Evolutionary conservation across 768 basidiomycete genomes (phyloP), one percentile per base, ranked within the genome.

Genomic region (Punctularia strigosozonata): DNA sequence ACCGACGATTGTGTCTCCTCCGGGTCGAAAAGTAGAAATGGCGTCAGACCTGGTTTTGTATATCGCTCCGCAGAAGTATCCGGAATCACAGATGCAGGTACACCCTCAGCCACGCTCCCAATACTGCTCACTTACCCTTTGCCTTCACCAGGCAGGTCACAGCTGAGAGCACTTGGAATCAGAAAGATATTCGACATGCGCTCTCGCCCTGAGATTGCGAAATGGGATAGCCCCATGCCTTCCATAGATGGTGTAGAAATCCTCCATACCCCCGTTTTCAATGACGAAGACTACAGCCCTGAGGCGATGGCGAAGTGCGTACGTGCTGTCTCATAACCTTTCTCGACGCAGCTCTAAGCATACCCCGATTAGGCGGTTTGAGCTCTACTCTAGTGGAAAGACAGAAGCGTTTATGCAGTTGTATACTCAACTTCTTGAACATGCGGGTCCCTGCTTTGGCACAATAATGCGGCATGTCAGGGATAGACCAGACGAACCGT

Each of bases 291-390:
- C 52, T 87, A 87, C 55, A 85, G 82, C 53, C 84, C 84, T 17
- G 80, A 86, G 57, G 74, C 68, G 60, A 80, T 88, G 74, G 80
- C 85, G 49, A 80, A 73, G 84, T 86, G 61, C 61, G 82, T 77
- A 60, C 64, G 64, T 67, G 61, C 50, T 46, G 35, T 41, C 20
- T 26, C 18, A 5, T n/a, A 15, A 6, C 24, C 4, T 39, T 36
- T 40, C 5, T 3, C 4, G 14, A 14, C 24, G 6, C 14, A 40
- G n/a, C 20, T 18, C 18, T 4, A 42, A 21, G 10, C 10, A 30
- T 30, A 8, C 33, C 19, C 12, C 28, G 19, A 26, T 39, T 44
- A 81, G 80, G 54, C 66, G 79, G 45, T 83, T 76, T 48, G 71
- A 78, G 45, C 56, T 87, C 15, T 88, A 88, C 42, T 80, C 84